Evolutionary conservation across 1,284 basidiomycete genomes (phyloP), one percentile per base, ranked within the genome.

Genomic region (Inonotus obliquus): DNA sequence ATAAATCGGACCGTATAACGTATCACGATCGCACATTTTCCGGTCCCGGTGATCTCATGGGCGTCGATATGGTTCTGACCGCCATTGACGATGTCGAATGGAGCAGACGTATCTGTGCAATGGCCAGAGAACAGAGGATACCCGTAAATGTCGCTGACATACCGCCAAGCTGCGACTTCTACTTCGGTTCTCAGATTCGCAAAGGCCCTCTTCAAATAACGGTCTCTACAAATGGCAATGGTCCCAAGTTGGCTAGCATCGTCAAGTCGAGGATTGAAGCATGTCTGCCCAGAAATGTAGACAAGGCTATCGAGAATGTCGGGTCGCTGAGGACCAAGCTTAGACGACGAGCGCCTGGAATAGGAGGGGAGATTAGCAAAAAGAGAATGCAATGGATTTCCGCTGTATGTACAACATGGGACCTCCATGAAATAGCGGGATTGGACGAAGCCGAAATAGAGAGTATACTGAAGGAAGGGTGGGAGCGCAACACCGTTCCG

Each of bases 101-200:
- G 58, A 92, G 87, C 45, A 84, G 80, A 65, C 76, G 76, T 55
- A 94, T 98, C 59, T 92, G 86, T 70, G 73, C 81, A 13, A 79
- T 90, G 66, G 91, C 91, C 69, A 79, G 94, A 56, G 77, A 80
- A 32, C 80, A 76, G 49, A 82, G 80, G 57, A 90, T 98, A 57
- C 93, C 94, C 2, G 89, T 97, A 65, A 99, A 99, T 74, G 94
- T 96, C 62, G 96, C 97, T 35, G 96, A 99, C 76, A 92, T 98
- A 55, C 97, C 96, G 2, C 86, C 91, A 53, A 83, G 86, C 61
- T 99, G 96, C 79, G 96, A 99, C 76, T 99, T 99, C 72, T 99
- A 97, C 79, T 99, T 99, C 76, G 97, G 97, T 51, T 91, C 93
- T 0, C 91, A 96, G 71, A 88, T 98, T 63, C 87, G 94, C 39